Percentiles rank a stretch among this genome's conserved stretches.
These are phyloP conservation scores for Eudorina sp. DNA, from an alignment of 139 green algal species.

Conservation along the genomic window DNA sequence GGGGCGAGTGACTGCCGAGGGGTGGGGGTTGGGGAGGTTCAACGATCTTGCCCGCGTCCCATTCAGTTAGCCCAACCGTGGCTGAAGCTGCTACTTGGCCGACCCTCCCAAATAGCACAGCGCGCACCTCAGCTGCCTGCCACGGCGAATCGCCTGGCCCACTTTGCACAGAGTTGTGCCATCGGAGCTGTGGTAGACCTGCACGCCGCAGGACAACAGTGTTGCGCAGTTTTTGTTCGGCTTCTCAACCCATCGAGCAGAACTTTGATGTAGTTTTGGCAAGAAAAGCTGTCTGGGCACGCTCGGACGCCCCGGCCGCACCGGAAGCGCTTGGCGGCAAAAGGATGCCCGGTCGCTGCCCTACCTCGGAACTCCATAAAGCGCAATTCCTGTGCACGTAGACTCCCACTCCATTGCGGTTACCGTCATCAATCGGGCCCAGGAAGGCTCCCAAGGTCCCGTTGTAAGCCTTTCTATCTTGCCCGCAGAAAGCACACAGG, in stretches of 20 bases:
- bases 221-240: too few relatives aligned
- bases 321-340: not conserved
- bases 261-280: too few relatives aligned
- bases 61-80: too few relatives aligned
- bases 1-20: too few relatives aligned
- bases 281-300: too few relatives aligned
- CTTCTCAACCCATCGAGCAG: too few relatives aligned
- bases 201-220: too few relatives aligned
- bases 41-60: too few relatives aligned
- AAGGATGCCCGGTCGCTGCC: not conserved
- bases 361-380: constrained; percentile 79
- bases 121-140: constrained; percentile 75
- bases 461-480: constrained; percentile 22
- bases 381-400: constrained; percentile 81
- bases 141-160: constrained; percentile 70
- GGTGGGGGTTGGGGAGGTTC: too few relatives aligned
- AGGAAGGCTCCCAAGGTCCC: constrained; percentile 61
- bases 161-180: constrained; percentile 62
- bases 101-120: too few relatives aligned
- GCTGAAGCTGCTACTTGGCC: too few relatives aligned
- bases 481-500: constrained; percentile 23
- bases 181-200: constrained; percentile 72
- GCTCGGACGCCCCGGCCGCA: too few relatives aligned
- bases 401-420: constrained; percentile 23
- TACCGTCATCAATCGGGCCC: constrained; percentile 60